phyloP scores from a whole-genome alignment of 768 basidiomycete species.

The Suillus weaverae region DNA sequence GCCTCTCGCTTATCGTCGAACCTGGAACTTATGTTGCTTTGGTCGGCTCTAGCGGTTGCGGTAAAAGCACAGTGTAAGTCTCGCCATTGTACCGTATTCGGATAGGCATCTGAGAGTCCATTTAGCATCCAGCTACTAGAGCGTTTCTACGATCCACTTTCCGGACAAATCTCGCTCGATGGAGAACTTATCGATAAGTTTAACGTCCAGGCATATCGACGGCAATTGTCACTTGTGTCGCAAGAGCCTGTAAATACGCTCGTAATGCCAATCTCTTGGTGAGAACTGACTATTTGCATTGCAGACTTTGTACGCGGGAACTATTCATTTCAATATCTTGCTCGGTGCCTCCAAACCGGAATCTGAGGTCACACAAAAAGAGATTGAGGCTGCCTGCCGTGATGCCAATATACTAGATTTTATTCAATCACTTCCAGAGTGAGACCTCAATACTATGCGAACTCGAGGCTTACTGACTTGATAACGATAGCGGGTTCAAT shows the following conservation, averaged over 20 bases:
- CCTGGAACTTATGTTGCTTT: constrained; percentile 83
- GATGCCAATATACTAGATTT: constrained; percentile 92
- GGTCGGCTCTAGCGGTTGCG: constrained; percentile 79
- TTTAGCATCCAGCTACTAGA: constrained; percentile 76
- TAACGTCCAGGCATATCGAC: constrained; percentile 85
- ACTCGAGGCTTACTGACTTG: constrained; percentile 11
- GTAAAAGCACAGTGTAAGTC: constrained; percentile 77
- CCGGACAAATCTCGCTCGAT: constrained; percentile 72
- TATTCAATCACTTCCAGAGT: constrained; percentile 81
- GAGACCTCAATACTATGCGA: constrained; percentile 27
- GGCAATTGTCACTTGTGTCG: constrained; percentile 86
- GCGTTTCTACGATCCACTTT: constrained; percentile 83
- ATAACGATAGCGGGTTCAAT: constrained; percentile 70
- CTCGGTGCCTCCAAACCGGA: constrained; percentile 79
- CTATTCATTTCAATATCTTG: constrained; percentile 86
- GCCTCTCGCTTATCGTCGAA: constrained; percentile 68
- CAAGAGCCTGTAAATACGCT: constrained; percentile 62
- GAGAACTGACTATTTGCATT: constrained; percentile 1
- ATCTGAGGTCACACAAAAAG: constrained; percentile 79
- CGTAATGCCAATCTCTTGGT: constrained; percentile 8
- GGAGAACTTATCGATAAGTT: constrained; percentile 71
- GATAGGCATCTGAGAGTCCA: constrained; percentile 3
- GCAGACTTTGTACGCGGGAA: constrained; percentile 80
- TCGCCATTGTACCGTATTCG: neutral
- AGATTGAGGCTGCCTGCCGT: constrained; percentile 82